phyloP scores from a whole-genome alignment of 208 protist genomes.

The Novymonas esmeraldas region DNA sequence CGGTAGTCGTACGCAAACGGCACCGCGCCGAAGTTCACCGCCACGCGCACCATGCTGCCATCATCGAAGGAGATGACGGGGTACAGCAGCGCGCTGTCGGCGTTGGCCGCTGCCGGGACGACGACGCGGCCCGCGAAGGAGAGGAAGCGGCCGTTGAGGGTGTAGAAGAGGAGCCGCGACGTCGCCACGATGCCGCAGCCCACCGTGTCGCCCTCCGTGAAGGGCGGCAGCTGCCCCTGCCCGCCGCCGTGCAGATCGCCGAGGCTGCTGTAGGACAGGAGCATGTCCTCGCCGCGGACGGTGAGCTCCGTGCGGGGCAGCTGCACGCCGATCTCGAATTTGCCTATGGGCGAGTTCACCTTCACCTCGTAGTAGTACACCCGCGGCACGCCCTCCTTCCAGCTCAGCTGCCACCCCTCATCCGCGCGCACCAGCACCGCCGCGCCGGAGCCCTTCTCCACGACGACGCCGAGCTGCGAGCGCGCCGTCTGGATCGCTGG shows the following conservation, averaged over 20 bases:
- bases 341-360: constrained; percentile 41
- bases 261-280: constrained; percentile 69
- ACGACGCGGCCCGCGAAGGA: constrained; percentile 55
- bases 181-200: constrained; percentile 83
- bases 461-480: constrained; percentile 60
- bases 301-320: constrained; percentile 24
- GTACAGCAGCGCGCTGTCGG: constrained; percentile 45
- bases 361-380: constrained; percentile 91
- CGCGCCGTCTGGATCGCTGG: constrained; percentile 63
- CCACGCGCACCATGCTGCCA: constrained; percentile 41
- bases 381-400: constrained; percentile 72
- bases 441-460: constrained; percentile 63
- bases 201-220: constrained; percentile 74
- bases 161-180: constrained; percentile 81
- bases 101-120: constrained; percentile 31
- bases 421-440: constrained; percentile 79
- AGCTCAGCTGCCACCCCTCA: constrained; percentile 78
- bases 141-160: constrained; percentile 84
- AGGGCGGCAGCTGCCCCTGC: constrained; percentile 47
- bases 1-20: constrained; percentile 85
- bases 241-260: constrained; percentile 53
- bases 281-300: constrained; percentile 38
- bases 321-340: constrained; percentile 48
- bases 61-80: constrained; percentile 76
- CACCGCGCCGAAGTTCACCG: constrained; percentile 85